Evolutionary conservation across 164 flowering plant genomes (phyloP), one percentile per base, ranked within the genome.

Genomic region (Liriodendron chinense): DNA sequence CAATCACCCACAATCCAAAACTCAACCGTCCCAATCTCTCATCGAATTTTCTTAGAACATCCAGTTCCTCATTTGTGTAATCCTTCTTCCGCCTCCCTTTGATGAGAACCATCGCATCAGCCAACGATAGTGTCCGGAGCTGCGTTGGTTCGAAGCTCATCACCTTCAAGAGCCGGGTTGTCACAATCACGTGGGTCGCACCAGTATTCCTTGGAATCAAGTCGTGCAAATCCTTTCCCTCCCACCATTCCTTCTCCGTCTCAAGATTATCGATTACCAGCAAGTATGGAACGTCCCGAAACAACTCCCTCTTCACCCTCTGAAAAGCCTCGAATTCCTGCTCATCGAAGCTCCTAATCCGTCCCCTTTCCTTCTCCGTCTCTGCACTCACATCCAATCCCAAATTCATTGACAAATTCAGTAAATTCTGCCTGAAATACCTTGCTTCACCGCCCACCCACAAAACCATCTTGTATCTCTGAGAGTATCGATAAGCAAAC

Each of bases 391-490:
- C 89, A 81, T 94, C 96, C 72, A 92, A 74, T 25, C 97, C 97
- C 77, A 94, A 73, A 72, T 81, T 86, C 65, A 82, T 66, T 0
- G 97, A 90, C 48, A 94, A 64, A 50, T 94, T 92, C 73, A 94
- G 66, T 71, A 94, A 83, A 76, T 90, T 94, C 73, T 94, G 98
- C 82, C 97, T 84, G 72, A 94, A 86, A 74, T 90, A 88, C 69
- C 89, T 75, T 64, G 96, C 89, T 82, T 94, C 97, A 21, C 98
- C 97, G 7, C 96, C 96, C 2, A 91, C 87, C 98, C 98, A 94
- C 77, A 94, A 69, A 22, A 94, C 97, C 98, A 86, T 88, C 82
- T 89, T 92, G 80, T 94, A 94, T 75, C 96, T 88, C 75, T 90
- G 93, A 0, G 84, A 77, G 80, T 87, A 84, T 70, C 91, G 83